Conservation (phyloP, 805 yeast genomes). For the Lipomyces japonicus region DNA sequence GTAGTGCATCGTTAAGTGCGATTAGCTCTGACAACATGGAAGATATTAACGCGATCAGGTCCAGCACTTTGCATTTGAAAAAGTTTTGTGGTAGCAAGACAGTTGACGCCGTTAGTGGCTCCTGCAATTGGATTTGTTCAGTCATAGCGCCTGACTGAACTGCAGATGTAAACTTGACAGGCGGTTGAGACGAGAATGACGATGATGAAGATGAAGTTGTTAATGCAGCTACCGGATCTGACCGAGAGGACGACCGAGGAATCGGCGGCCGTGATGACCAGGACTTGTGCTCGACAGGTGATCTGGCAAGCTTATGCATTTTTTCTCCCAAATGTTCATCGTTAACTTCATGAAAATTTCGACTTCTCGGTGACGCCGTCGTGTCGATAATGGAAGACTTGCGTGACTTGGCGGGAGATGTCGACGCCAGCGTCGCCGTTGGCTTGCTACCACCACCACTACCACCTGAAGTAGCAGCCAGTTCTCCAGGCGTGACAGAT, state of each 20-base stretch:
- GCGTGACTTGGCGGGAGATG: neutral
- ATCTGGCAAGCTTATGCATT: neutral
- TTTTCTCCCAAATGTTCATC: neutral
- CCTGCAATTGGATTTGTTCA: neutral
- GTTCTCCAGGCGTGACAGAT: too few species aligned
- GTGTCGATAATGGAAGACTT: neutral
- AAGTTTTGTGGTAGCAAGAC: conserved; percentile 49
- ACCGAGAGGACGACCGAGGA: neutral
- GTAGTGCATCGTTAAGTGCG: conserved; percentile 59
- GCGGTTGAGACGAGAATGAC: neutral
- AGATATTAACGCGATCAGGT: conserved; percentile 65
- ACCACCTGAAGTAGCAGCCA: too few species aligned
- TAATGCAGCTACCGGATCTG: neutral
- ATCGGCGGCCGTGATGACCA: conserved; percentile 2
- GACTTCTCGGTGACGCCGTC: neutral
- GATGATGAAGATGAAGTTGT: neutral
- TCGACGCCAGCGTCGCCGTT: too few species aligned
- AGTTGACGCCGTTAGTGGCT: neutral
- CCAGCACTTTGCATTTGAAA: conserved; percentile 64
- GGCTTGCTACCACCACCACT: too few species aligned
- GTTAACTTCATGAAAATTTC: neutral
- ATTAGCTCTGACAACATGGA: conserved; percentile 78
- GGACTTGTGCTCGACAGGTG: neutral
- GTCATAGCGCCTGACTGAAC: neutral
- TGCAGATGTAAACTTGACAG: neutral